These are phyloP conservation scores for Odonthalia washingtoniensis DNA, from an alignment of 31 red algal genomes.

Conservation along the genomic window DNA sequence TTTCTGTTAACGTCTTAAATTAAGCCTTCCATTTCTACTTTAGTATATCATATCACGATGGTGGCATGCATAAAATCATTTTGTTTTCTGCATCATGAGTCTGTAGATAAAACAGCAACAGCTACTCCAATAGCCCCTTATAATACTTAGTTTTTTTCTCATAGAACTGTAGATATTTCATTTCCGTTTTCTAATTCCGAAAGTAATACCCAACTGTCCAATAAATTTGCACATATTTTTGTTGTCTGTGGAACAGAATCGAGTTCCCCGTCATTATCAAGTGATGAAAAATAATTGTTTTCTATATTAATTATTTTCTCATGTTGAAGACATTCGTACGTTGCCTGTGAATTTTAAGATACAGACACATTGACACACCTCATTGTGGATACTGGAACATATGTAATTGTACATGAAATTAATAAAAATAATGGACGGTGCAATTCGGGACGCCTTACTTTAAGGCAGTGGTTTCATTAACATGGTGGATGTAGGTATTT, in stretches of 20 bases:
- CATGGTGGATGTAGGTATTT: constrained; percentile 84
- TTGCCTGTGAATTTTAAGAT: constrained; percentile 72
- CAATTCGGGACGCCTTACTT: too few relatives aligned
- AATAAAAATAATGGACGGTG: too few relatives aligned
- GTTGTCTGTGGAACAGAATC: constrained; percentile 59
- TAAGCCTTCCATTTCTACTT: constrained; percentile 53
- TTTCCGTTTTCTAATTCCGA: constrained; percentile 60
- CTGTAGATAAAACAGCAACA: constrained; percentile 44
- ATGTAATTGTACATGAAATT: constrained; percentile 67
- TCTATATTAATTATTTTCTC: constrained; percentile 30
- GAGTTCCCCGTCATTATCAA: constrained; percentile 72
- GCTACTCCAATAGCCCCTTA: constrained; percentile 78
- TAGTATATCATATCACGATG: constrained; percentile 55
- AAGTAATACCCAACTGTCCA: constrained; percentile 72
- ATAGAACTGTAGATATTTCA: constrained; percentile 48
- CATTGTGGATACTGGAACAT: constrained; percentile 38
- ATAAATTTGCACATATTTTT: constrained; percentile 36
- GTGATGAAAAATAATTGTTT: constrained; percentile 60
- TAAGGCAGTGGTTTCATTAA: constrained; percentile 89
- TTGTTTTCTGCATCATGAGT: constrained; percentile 34
- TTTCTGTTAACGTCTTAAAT: constrained; percentile 1
- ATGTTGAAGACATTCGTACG: constrained; percentile 67
- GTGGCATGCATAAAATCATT: constrained; percentile 35
- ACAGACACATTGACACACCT: constrained; percentile 74
- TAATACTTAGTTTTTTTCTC: constrained; percentile 53